A percentile compares a stretch with the other conserved stretches of the same genome.
phyloP scores from a whole-genome alignment of 495 filamentous ascomycete genomes.

The Xylaria grammica region DNA sequence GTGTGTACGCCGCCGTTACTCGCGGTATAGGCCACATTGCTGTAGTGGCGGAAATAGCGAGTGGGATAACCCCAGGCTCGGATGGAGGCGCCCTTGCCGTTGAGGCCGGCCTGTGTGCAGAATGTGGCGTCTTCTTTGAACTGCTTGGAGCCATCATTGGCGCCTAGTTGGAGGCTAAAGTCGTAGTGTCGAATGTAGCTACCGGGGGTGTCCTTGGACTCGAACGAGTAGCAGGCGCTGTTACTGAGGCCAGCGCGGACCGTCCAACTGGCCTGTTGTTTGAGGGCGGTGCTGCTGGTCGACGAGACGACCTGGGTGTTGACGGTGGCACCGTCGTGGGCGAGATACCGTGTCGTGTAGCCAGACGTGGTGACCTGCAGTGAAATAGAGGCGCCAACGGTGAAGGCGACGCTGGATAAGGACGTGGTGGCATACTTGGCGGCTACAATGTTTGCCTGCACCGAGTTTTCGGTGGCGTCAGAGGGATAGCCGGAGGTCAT shows the following conservation, averaged over 20 bases:
- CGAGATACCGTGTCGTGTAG: slow-evolving; percentile 57
- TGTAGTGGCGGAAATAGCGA: slow-evolving; percentile 59
- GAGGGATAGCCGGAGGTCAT: slow-evolving; percentile 65
- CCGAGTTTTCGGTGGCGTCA: slow-evolving; percentile 57
- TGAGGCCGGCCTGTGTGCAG: slow-evolving; percentile 54
- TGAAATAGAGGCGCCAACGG: slow-evolving; percentile 55
- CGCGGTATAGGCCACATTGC: slow-evolving; percentile 50
- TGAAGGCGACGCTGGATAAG: slow-evolving; percentile 53
- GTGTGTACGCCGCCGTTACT: slow-evolving; percentile 58
- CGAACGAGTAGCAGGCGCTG: slow-evolving; percentile 60
- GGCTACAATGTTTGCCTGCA: slow-evolving; percentile 64
- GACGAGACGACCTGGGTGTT: slow-evolving; percentile 60
- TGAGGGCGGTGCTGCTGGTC: slow-evolving; percentile 51
- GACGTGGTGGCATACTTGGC: slow-evolving; percentile 56
- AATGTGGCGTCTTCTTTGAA: slow-evolving; percentile 63
- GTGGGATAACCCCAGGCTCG: slow-evolving; percentile 63
- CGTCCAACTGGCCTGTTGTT: slow-evolving; percentile 59
- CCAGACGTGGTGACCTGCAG: slow-evolving; percentile 55
- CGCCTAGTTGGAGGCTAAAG: slow-evolving; percentile 52
- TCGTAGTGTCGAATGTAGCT: slow-evolving; percentile 59
- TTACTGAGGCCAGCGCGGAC: slow-evolving; percentile 58
- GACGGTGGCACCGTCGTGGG: slow-evolving; percentile 49
- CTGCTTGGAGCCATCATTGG: slow-evolving; percentile 56
- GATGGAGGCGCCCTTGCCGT: slow-evolving; percentile 52
- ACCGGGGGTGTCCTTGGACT: slow-evolving; percentile 59